Conservation (phyloP, 345 rosid species). For the Pistacia atlantica region DNA sequence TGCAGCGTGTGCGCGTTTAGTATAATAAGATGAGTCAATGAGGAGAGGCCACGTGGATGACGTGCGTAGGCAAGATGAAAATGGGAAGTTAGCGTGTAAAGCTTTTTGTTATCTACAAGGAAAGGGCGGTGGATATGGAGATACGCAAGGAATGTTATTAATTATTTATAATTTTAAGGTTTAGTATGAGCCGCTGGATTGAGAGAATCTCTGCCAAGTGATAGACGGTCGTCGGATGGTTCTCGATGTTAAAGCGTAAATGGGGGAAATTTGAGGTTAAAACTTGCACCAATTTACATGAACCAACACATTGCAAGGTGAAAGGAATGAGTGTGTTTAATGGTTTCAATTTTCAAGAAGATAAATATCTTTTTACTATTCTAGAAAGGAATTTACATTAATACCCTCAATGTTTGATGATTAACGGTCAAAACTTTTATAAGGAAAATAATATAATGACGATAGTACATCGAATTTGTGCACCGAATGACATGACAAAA, state of each 20-base stretch:
- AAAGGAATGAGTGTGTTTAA: too few relatives aligned
- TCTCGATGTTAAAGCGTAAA: background rate
- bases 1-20: background rate
- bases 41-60: constrained; percentile 12
- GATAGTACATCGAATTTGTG: too few relatives aligned
- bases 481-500: too few relatives aligned
- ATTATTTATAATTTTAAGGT: too few relatives aligned
- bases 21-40: background rate
- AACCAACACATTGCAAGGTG: too few relatives aligned
- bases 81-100: background rate
- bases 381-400: too few relatives aligned
- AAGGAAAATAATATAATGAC: too few relatives aligned
- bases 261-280: background rate
- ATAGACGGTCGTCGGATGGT: background rate
- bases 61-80: background rate
- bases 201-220: background rate
- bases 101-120: background rate
- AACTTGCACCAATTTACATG: background rate
- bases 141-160: background rate
- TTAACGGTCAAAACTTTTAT: too few relatives aligned
- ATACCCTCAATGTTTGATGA: too few relatives aligned
- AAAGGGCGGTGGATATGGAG: background rate
- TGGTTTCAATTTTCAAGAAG: too few relatives aligned
- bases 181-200: background rate
- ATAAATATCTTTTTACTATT: too few relatives aligned